Evolutionary conservation across 2,329 filamentous ascomycete species (phyloP).

Genomic region (Pseudohalonectria lignicola): DNA sequence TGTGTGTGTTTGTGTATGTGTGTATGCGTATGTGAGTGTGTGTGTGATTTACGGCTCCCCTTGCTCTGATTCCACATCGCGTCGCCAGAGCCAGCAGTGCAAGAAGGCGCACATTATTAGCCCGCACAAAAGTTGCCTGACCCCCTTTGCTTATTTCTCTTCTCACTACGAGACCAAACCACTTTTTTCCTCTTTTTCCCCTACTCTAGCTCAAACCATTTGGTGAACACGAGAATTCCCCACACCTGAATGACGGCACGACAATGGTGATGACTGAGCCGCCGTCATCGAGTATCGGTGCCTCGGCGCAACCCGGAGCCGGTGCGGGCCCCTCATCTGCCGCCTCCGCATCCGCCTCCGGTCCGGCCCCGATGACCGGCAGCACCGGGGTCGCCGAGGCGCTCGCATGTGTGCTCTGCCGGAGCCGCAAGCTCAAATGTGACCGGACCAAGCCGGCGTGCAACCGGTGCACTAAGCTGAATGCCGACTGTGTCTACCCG

Average conservation of each 20-base stretch:
- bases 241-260: no score
- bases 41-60: no score
- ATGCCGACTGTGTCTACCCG: constrained; percentile 76
- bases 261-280: no score
- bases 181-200: no score
- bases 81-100: no score
- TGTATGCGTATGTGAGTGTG: not conserved
- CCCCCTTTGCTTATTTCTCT: no score
- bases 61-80: no score
- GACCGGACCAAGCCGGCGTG: constrained; percentile 73
- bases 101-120: no score
- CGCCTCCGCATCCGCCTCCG: not conserved
- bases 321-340: not conserved
- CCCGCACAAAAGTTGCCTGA: no score
- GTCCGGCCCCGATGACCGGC: constrained; percentile 1
- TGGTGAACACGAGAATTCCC: no score
- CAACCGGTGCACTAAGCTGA: constrained; percentile 63
- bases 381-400: constrained; percentile 19
- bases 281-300: not conserved
- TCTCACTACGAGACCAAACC: no score
- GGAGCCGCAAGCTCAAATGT: constrained; percentile 78
- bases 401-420: constrained; percentile 74
- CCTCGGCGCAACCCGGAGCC: not conserved
- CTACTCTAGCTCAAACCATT: not conserved
- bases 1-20: no score